phyloP scores from a whole-genome alignment of 305 asterid genomes.

The Galium porrigens region DNA sequence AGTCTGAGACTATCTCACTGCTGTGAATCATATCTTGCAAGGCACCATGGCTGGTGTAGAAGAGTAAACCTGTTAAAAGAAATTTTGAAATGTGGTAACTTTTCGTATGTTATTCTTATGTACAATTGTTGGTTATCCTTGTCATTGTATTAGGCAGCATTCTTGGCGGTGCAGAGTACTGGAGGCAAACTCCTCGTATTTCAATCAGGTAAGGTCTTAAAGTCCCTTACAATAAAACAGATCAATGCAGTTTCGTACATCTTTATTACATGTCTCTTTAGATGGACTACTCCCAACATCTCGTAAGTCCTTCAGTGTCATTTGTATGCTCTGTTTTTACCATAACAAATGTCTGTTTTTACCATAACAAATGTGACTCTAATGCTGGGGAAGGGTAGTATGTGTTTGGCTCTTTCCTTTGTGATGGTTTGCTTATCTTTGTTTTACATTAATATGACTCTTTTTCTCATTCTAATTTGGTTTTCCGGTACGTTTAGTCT shows the following conservation, averaged over 20 bases:
- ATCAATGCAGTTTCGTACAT: not conserved
- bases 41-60: not conserved
- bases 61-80: not conserved
- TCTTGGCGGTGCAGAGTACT: constrained; percentile 90
- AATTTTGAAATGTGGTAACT: not conserved
- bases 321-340: not conserved
- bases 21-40: not conserved
- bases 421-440: not conserved
- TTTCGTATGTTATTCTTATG: not conserved
- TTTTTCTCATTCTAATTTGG: not conserved
- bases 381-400: not conserved
- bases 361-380: not conserved
- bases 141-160: constrained; percentile 60
- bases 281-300: not conserved
- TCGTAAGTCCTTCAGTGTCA: not conserved
- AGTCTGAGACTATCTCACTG: not conserved
- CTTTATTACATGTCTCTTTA: not conserved
- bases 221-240: constrained; percentile 1
- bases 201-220: constrained; percentile 59
- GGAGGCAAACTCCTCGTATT: constrained; percentile 96
- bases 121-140: constrained; percentile 7
- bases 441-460: not conserved
- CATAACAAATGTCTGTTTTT: not conserved
- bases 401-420: constrained; percentile 2
- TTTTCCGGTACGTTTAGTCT: constrained; percentile 32